Percentiles rank a stretch among this genome's conserved stretches.
These are phyloP conservation scores for Chenopodium quinoa DNA, from an alignment of 148 eudicot genomes.

Conservation along the genomic window DNA sequence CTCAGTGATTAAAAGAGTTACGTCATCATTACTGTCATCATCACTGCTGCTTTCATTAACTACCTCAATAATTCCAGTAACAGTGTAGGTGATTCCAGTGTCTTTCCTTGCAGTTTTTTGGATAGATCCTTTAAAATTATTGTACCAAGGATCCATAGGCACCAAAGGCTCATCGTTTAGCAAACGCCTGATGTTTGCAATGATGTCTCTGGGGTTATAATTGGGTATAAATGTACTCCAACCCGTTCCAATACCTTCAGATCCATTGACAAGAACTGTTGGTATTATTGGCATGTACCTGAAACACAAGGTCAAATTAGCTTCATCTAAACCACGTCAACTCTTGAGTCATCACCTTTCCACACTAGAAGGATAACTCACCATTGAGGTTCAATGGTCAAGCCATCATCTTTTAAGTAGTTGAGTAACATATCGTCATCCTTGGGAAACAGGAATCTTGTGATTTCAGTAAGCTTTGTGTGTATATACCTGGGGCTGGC, in stretches of 20 bases:
- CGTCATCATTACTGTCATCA: slow-evolving; percentile 16
- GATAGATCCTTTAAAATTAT: slow-evolving; percentile 69
- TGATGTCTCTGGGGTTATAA: slow-evolving; percentile 77
- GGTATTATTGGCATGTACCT: slow-evolving; percentile 94
- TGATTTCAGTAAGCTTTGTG: slow-evolving; percentile 58
- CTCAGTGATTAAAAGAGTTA: slow-evolving; percentile 61
- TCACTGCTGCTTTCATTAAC: slow-evolving; percentile 29
- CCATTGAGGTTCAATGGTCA: slow-evolving; percentile 84
- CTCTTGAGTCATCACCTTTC: neutral
- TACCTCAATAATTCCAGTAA: slow-evolving; percentile 65
- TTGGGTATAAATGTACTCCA: slow-evolving; percentile 93
- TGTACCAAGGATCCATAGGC: slow-evolving; percentile 97
- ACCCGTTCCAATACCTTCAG: slow-evolving; percentile 98
- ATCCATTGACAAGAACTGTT: slow-evolving; percentile 86
- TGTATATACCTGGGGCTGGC: slow-evolving; percentile 82
- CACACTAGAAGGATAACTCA: slow-evolving; percentile 24
- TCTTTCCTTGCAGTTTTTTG: slow-evolving; percentile 60
- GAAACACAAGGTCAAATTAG: slow-evolving; percentile 3
- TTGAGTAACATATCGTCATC: slow-evolving; percentile 76
- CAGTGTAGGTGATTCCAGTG: slow-evolving; percentile 56
- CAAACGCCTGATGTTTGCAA: slow-evolving; percentile 64
- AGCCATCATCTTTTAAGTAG: slow-evolving; percentile 83
- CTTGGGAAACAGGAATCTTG: slow-evolving; percentile 71
- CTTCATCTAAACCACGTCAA: neutral
- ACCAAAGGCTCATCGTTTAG: slow-evolving; percentile 57